Evolutionary conservation across 164 flowering plant genomes (phyloP).

Genomic region (Sextonia rubra): DNA sequence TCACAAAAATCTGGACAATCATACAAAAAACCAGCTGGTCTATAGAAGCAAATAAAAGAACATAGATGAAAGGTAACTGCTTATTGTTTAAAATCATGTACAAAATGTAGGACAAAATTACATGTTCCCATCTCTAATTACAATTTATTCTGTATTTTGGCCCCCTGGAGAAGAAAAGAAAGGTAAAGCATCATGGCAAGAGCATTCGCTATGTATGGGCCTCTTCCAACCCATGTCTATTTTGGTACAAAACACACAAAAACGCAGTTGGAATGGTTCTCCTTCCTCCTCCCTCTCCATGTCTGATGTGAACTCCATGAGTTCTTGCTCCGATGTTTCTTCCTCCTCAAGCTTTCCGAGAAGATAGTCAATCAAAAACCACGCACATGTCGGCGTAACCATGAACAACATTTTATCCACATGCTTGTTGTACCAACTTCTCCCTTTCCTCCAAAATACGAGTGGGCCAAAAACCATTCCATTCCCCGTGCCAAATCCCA

Average conservation of each 20-base stretch:
- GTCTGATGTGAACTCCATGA: constrained; percentile 15
- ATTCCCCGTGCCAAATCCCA: constrained; percentile 47
- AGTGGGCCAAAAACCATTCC: constrained; percentile 35
- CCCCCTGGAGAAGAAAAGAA: constrained; percentile 19
- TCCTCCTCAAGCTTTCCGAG: constrained; percentile 20
- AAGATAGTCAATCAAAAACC: constrained; percentile 5
- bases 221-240: constrained; percentile 38
- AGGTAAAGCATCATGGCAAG: constrained; percentile 31
- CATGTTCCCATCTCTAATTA: background rate
- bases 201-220: constrained; percentile 54
- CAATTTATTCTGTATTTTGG: background rate
- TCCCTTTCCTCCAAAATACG: constrained; percentile 30
- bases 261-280: constrained; percentile 22
- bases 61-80: no score
- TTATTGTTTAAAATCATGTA: no score
- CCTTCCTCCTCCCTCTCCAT: constrained; percentile 9
- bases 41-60: no score
- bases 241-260: constrained; percentile 64
- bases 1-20: no score
- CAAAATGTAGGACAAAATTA: no score
- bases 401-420: constrained; percentile 20
- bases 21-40: no score
- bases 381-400: background rate
- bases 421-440: constrained; percentile 30
- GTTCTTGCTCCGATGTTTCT: constrained; percentile 23